phyloP scores from a whole-genome alignment of 768 basidiomycete genomes.

The Phlebiopsis gigantea region DNA sequence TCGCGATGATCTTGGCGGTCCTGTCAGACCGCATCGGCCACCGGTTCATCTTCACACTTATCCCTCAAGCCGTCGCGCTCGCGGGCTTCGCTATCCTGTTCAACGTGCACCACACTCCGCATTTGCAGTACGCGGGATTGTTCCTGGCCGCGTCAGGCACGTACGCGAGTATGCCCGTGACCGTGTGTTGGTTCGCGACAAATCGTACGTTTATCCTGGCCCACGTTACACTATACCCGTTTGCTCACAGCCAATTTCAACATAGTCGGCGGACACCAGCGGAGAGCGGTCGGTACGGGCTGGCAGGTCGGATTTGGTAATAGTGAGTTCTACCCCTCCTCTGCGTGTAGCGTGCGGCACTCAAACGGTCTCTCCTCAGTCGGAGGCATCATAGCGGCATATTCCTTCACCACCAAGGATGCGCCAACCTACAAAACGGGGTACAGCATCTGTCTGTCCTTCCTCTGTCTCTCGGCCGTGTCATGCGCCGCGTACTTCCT shows the following conservation, averaged over 20 bases:
- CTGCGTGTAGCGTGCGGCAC: background rate
- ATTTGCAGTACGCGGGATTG: slow-evolving; percentile 18
- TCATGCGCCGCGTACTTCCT: slow-evolving; percentile 14
- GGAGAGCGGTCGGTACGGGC: slow-evolving; percentile 16
- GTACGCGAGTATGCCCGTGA: slow-evolving; percentile 18
- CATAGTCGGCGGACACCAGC: slow-evolving; percentile 15
- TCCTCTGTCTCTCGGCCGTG: slow-evolving; percentile 15
- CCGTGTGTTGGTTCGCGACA: slow-evolving; percentile 20
- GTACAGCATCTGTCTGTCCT: slow-evolving; percentile 20
- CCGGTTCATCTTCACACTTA: slow-evolving; percentile 17
- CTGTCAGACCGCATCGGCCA: slow-evolving; percentile 15
- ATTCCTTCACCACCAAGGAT: slow-evolving; percentile 20
- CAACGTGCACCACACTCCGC: slow-evolving; percentile 10
- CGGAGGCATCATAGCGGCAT: slow-evolving; percentile 23
- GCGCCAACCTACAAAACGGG: slow-evolving; percentile 19
- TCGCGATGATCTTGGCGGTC: slow-evolving; percentile 16
- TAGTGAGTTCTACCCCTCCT: slow-evolving; percentile 6
- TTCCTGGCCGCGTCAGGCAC: slow-evolving; percentile 17
- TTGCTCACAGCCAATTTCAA: background rate
- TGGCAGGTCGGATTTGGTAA: slow-evolving; percentile 21
- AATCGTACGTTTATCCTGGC: slow-evolving; percentile 13
- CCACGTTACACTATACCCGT: background rate
- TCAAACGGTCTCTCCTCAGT: slow-evolving; percentile 7
- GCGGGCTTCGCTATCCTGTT: slow-evolving; percentile 18
- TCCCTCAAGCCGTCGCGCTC: slow-evolving; percentile 13